These are phyloP conservation scores for Ehretia macrophylla DNA, from an alignment of 257 asterid genomes.

Conservation along the genomic window DNA sequence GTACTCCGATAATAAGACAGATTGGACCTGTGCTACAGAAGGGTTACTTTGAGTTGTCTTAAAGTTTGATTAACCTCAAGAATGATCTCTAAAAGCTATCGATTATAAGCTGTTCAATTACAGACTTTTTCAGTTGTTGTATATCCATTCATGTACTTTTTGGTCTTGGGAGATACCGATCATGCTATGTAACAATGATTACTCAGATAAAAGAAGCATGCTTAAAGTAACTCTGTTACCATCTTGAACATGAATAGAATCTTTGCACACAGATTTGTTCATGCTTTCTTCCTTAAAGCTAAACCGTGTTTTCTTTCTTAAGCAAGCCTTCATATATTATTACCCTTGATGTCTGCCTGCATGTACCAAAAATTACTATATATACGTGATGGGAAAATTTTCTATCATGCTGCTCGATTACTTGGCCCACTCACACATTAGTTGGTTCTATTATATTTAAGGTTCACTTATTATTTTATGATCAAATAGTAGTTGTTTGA, in stretches of 20 bases:
- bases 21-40: slow-evolving; percentile 6
- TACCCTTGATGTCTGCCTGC: too few species aligned
- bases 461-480: too few species aligned
- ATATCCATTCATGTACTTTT: slow-evolving; percentile 14
- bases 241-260: slow-evolving; percentile 6
- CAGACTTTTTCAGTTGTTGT: slow-evolving; percentile 5
- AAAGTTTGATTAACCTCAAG: slow-evolving; percentile 11
- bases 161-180: slow-evolving; percentile 4
- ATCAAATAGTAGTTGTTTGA: too few species aligned
- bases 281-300: too few species aligned
- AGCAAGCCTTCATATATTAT: too few species aligned
- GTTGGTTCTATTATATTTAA: too few species aligned
- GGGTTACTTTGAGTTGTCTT: slow-evolving; percentile 12
- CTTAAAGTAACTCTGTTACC: neutral
- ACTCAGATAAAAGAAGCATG: slow-evolving; percentile 5
- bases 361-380: too few species aligned
- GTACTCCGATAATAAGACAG: too few species aligned
- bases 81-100: slow-evolving; percentile 16
- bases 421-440: too few species aligned
- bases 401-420: too few species aligned
- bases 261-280: neutral
- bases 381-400: too few species aligned
- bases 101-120: slow-evolving; percentile 10
- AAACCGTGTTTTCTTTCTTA: too few species aligned
- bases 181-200: slow-evolving; percentile 11